Base-by-base conservation (phyloP, 352 stramenopile genomes). In the Achlya hypogyna region DNA sequence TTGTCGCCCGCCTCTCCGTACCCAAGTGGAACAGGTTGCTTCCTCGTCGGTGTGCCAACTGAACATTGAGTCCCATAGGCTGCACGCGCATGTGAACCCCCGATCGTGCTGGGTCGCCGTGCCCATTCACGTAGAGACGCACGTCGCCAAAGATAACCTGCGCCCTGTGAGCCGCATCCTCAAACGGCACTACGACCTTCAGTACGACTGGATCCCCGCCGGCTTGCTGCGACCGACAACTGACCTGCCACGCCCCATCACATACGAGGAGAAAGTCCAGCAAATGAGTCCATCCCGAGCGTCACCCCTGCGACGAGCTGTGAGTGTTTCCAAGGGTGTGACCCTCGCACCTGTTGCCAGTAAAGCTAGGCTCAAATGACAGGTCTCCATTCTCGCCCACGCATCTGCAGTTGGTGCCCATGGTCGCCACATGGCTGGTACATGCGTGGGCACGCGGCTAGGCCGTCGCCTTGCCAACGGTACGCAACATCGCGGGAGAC, bases 61-160 rank as follows among this genome's bases (percentile, higher is more conserved):
- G 74, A 75, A 53, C 81, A 84, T n/a, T 51, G 74, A n/a, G n/a
- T n/a, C n/a, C n/a, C n/a, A n/a, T 12, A 68, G 63, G 8, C 63
- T 70, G 64, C 70, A 75, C 28, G 72, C 73, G 25, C 72, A 71
- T 32, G 81, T 89, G 25, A 87, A 86, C 58, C 52, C 81, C 40
- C 58, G 70, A 38, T 84, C 84, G 51, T 64, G 86, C 51, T 89
- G 78, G 78, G 78, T 89, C 20, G 78, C 81, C 23, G 79, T 89
- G 28, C 81, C 81, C 1, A 72, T 79, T 22, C 65, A 63, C 18
- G 75, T 38, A 8, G 22, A 40, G 8, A 18, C 18, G 5, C 16
- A 1, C n/a, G 4, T 5, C 23, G 18, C 5, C 22, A 31, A 10
- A 1, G 6, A 22, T 1, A 32, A 42, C 16, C 34, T 47, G 0